phyloP scores from a whole-genome alignment of 192 early-diverging fungal genomes.

The Linnemannia schmuckeri region DNA sequence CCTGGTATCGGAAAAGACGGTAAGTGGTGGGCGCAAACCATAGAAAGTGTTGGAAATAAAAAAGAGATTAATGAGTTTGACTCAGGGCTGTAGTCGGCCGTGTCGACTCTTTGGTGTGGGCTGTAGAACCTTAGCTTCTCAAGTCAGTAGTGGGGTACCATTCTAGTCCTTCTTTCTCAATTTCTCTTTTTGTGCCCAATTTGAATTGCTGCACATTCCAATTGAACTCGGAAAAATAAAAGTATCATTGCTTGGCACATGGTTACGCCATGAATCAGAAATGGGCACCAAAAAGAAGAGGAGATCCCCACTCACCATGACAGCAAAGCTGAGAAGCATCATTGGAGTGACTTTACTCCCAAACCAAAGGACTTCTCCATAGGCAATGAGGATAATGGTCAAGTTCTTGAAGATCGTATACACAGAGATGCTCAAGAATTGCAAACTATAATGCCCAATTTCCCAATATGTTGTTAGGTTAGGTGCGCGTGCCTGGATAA shows the following conservation, averaged over 20 bases:
- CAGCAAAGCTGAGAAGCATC: constrained; percentile 85
- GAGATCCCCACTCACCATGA: constrained; percentile 72
- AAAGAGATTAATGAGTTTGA: neutral
- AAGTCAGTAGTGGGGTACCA: neutral
- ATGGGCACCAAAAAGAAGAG: neutral
- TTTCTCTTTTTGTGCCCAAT: neutral
- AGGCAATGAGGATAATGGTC: constrained; percentile 97
- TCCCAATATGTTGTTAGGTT: neutral
- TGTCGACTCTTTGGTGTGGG: neutral
- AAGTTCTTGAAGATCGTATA: constrained; percentile 99
- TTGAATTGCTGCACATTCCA: neutral
- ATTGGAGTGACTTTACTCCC: constrained; percentile 83
- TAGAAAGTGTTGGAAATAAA: neutral
- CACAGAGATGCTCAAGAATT: constrained; percentile 92
- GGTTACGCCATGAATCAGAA: neutral
- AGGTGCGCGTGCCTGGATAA: neutral
- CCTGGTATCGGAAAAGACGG: constrained; percentile 49
- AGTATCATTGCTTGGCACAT: neutral
- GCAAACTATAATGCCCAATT: constrained; percentile 60
- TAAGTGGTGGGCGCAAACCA: neutral
- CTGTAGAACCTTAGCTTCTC: neutral
- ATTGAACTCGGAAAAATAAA: neutral
- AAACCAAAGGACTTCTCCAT: constrained; percentile 89
- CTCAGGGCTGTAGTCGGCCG: neutral
- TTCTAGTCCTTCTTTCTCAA: neutral